These are phyloP conservation scores for Annulohypoxylon maeteangense DNA, from an alignment of 495 filamentous ascomycete genomes.

Conservation along the genomic window DNA sequence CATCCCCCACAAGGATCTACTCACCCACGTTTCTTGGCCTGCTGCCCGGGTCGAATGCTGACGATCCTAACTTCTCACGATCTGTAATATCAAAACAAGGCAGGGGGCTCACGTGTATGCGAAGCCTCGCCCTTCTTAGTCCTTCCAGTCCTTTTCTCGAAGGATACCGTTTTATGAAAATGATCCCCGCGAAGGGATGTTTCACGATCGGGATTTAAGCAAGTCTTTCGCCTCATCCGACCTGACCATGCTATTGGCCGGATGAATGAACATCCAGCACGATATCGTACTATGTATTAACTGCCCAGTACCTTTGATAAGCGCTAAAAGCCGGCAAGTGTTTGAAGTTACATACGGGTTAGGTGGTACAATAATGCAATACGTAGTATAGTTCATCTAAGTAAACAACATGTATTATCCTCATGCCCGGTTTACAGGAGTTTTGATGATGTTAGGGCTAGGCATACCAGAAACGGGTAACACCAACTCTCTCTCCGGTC, in stretches of 20 bases:
- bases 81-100: conserved; percentile 18
- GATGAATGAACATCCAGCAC: conserved; percentile 9
- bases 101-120: conserved; percentile 26
- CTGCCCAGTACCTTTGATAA: not conserved
- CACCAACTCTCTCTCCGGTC: conserved; percentile 10
- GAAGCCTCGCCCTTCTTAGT: conserved; percentile 14
- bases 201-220: conserved; percentile 3
- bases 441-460: conserved; percentile 11
- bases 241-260: conserved; percentile 4
- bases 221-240: conserved; percentile 26
- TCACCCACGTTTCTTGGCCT: conserved; percentile 24
- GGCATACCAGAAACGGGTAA: conserved; percentile 17
- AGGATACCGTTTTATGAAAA: conserved; percentile 19
- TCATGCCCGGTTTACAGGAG: conserved; percentile 16
- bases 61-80: conserved; percentile 20
- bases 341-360: conserved; percentile 19
- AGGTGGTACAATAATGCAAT: not conserved
- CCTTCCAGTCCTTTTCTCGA: too few species aligned
- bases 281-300: not conserved
- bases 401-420: conserved; percentile 22
- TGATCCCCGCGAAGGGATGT: conserved; percentile 6
- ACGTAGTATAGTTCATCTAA: not conserved
- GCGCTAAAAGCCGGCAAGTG: not conserved
- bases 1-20: conserved; percentile 25
- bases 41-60: conserved; percentile 6